A percentile compares a stretch with the other conserved stretches of the same genome.
Evolutionary conservation across 2,329 filamentous ascomycete genomes (phyloP).

Genomic region (Xylariaceae sp.): DNA sequence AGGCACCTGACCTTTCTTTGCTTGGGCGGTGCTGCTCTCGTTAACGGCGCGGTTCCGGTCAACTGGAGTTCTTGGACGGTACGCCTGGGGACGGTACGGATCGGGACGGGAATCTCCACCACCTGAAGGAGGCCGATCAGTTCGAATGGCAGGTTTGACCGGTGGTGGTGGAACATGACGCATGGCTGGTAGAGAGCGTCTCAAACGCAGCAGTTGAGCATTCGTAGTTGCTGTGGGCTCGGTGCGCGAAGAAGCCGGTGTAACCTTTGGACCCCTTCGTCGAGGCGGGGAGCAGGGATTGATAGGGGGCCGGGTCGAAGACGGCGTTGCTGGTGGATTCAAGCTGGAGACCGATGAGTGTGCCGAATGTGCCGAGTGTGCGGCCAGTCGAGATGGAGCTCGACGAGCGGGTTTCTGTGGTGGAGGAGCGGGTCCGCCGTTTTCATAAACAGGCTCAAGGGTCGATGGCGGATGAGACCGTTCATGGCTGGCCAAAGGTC

Average conservation of each 20-base stretch:
- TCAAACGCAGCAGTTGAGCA: constrained; percentile 59
- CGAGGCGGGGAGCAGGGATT: constrained; percentile 55
- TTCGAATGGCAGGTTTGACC: constrained; percentile 43
- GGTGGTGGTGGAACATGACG: constrained; percentile 46
- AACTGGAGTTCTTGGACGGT: constrained; percentile 65
- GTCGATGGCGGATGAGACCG: constrained; percentile 63
- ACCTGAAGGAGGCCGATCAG: constrained; percentile 57
- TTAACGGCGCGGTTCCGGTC: constrained; percentile 51
- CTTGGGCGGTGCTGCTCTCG: constrained; percentile 48
- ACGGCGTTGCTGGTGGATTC: constrained; percentile 55
- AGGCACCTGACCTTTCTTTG: constrained; percentile 59
- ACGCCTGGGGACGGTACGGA: constrained; percentile 44
- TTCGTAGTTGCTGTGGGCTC: constrained; percentile 59
- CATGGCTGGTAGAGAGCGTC: constrained; percentile 60
- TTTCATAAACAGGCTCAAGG: constrained; percentile 90
- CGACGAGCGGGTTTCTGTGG: constrained; percentile 47
- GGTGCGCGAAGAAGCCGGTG: constrained; percentile 48
- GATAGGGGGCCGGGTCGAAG: constrained; percentile 41
- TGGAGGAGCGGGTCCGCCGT: constrained; percentile 61
- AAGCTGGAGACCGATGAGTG: constrained; percentile 65
- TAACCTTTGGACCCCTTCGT: constrained; percentile 52
- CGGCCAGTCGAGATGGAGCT: constrained; percentile 58
- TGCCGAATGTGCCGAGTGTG: constrained; percentile 63
- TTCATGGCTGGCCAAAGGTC: constrained; percentile 64
- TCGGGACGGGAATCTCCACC: constrained; percentile 51